These are phyloP conservation scores for Calonectria ilicicola DNA, from an alignment of 2,329 filamentous ascomycete species.

Conservation along the genomic window DNA sequence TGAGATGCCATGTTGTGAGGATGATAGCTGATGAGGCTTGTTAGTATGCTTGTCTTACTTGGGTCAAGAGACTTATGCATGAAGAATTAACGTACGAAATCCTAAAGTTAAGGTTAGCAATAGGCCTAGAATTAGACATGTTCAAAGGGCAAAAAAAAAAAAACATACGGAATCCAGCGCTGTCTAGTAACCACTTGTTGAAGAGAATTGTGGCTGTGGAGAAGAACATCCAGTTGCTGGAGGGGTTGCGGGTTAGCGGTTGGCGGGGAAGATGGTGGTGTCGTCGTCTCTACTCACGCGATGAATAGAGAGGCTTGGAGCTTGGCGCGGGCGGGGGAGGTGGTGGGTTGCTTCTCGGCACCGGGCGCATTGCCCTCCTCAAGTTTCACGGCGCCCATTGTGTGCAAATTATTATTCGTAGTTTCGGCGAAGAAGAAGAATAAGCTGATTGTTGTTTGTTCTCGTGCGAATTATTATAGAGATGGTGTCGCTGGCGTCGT, in stretches of 20 bases:
- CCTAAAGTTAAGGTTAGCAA: slow-evolving; percentile 35
- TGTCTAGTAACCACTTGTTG: slow-evolving; percentile 90
- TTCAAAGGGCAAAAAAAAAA: not conserved
- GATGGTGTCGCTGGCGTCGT: not conserved
- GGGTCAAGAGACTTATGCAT: not conserved
- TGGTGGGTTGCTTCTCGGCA: not conserved
- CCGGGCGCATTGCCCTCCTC: not conserved
- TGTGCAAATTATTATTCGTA: not conserved
- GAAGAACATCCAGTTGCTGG: slow-evolving; percentile 82
- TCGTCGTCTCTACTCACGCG: not conserved
- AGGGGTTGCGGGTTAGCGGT: not conserved
- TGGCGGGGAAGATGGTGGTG: not conserved
- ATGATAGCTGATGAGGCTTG: slow-evolving; percentile 3
- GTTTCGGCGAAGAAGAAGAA: not conserved
- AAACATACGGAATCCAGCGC: slow-evolving; percentile 77
- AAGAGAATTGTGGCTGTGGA: slow-evolving; percentile 89
- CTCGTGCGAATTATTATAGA: not conserved
- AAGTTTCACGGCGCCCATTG: not conserved
- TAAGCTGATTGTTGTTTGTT: not conserved
- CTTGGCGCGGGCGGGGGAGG: not conserved
- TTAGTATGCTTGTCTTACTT: not conserved
- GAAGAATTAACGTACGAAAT: slow-evolving; percentile 46
- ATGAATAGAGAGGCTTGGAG: slow-evolving; percentile 16
- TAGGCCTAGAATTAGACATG: not conserved
- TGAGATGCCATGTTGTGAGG: slow-evolving; percentile 31